Percentiles rank a stretch among this genome's conserved stretches.
phyloP scores from a whole-genome alignment of 2,329 filamentous ascomycete genomes.

The Cladosporium sp. region DNA sequence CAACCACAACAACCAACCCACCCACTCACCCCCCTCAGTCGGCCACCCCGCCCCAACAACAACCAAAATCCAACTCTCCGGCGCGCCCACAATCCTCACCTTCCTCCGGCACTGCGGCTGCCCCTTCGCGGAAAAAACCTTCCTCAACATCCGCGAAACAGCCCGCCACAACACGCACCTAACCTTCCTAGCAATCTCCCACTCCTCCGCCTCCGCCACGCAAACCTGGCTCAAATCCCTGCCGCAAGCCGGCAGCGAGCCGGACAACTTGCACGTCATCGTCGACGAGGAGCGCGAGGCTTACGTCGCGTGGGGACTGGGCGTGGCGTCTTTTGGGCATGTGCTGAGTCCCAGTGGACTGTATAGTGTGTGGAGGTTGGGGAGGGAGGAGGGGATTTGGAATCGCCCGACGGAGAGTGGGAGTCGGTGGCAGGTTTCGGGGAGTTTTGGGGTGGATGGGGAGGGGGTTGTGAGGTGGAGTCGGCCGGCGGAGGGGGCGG shows the following conservation, averaged over 20 bases:
- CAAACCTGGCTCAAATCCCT: slow-evolving; percentile 51
- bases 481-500: slow-evolving; percentile 27
- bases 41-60: slow-evolving; percentile 54
- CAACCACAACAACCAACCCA: slow-evolving; percentile 24
- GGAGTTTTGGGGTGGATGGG: slow-evolving; percentile 57
- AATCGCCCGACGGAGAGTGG: slow-evolving; percentile 62
- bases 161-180: slow-evolving; percentile 48
- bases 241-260: slow-evolving; percentile 44
- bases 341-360: slow-evolving; percentile 56
- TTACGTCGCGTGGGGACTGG: slow-evolving; percentile 64
- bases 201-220: slow-evolving; percentile 51
- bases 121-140: slow-evolving; percentile 54
- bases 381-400: slow-evolving; percentile 60
- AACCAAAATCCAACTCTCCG: slow-evolving; percentile 46
- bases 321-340: slow-evolving; percentile 57
- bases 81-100: slow-evolving; percentile 56
- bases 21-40: slow-evolving; percentile 34
- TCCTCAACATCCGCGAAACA: slow-evolving; percentile 49
- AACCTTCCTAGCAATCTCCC: slow-evolving; percentile 59
- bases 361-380: slow-evolving; percentile 54
- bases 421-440: slow-evolving; percentile 63
- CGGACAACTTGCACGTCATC: slow-evolving; percentile 54
- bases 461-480: slow-evolving; percentile 49
- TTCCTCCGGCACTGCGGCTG: slow-evolving; percentile 72
- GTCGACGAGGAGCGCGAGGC: slow-evolving; percentile 56